phyloP scores from a whole-genome alignment of 129 eudicot species.

The Rutidosis leptorrhynchoides region DNA sequence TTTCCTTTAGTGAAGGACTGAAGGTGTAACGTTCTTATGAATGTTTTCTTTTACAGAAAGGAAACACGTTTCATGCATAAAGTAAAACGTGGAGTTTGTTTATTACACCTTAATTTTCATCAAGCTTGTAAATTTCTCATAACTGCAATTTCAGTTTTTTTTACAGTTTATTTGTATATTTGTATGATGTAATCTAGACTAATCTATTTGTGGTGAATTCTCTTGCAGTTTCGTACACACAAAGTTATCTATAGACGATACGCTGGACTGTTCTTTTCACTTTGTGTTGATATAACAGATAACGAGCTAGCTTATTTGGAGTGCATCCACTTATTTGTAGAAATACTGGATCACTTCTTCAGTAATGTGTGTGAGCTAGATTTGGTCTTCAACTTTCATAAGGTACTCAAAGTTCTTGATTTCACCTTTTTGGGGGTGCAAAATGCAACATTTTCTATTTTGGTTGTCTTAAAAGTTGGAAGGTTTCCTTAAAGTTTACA shows the following conservation, averaged over 20 bases:
- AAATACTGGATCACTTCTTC: slow-evolving; percentile 90
- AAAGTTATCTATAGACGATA: slow-evolving; percentile 85
- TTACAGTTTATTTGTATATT: not conserved
- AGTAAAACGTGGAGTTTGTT: not conserved
- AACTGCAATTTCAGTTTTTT: not conserved
- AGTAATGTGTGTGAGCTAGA: slow-evolving; percentile 96
- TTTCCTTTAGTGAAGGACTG: not conserved
- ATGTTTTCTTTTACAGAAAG: not conserved
- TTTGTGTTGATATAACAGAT: slow-evolving; percentile 87
- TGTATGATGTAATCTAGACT: slow-evolving; percentile 1
- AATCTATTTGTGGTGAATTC: not conserved
- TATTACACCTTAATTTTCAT: slow-evolving; percentile 1
- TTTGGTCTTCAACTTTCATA: slow-evolving; percentile 86
- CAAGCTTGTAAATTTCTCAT: not conserved
- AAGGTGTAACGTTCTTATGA: not conserved
- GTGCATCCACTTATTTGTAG: slow-evolving; percentile 83
- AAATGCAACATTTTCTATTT: not conserved
- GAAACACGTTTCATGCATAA: not conserved
- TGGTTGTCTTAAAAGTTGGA: not conserved
- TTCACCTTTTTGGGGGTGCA: not conserved
- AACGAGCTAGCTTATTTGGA: slow-evolving; percentile 83
- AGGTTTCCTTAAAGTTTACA: not conserved
- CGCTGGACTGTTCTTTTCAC: slow-evolving; percentile 86
- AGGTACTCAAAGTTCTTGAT: slow-evolving; percentile 39
- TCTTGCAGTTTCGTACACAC: slow-evolving; percentile 82